Conservation (phyloP, 1,284 basidiomycete species). For the Puccinia polysora region DNA sequence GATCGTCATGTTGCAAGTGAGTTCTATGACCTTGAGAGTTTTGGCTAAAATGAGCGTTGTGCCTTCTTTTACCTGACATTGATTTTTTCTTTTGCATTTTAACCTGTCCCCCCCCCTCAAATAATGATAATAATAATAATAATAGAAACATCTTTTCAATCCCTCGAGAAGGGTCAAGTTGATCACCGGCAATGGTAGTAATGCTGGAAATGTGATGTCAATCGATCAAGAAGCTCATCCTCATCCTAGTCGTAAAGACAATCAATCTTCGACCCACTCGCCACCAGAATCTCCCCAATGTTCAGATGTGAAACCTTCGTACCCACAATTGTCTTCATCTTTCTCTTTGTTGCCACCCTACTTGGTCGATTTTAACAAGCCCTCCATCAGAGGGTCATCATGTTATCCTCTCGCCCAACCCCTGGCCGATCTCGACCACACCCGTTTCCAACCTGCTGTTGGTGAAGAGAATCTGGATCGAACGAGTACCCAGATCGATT, state of each 20-base stretch:
- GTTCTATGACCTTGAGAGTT: background rate
- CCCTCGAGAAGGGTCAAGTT: background rate
- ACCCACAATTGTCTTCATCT: background rate
- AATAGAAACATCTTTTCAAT: slow-evolving; percentile 33
- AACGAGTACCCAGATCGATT: background rate
- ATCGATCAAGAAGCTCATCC: no score
- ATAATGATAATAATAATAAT: background rate
- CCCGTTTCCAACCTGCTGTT: background rate
- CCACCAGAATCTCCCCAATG: slow-evolving; percentile 3
- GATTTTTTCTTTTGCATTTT: background rate
- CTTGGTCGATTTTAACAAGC: background rate
- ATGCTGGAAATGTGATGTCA: background rate
- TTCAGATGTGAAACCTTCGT: no score
- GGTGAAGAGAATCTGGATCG: background rate
- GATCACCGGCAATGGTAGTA: slow-evolving; percentile 4
- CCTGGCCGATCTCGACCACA: background rate
- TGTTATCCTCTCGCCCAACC: background rate
- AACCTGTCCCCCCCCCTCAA: background rate
- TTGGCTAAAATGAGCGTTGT: background rate
- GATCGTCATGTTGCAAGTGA: slow-evolving; percentile 67
- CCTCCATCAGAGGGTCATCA: no score
- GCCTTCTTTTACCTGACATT: background rate
- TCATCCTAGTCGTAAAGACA: background rate
- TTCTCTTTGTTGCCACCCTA: background rate
- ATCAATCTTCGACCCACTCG: background rate